Evolutionary conservation across 495 filamentous ascomycete species (phyloP), one percentile per base, ranked within the genome.

Genomic region (Bryoglossum gracile): DNA sequence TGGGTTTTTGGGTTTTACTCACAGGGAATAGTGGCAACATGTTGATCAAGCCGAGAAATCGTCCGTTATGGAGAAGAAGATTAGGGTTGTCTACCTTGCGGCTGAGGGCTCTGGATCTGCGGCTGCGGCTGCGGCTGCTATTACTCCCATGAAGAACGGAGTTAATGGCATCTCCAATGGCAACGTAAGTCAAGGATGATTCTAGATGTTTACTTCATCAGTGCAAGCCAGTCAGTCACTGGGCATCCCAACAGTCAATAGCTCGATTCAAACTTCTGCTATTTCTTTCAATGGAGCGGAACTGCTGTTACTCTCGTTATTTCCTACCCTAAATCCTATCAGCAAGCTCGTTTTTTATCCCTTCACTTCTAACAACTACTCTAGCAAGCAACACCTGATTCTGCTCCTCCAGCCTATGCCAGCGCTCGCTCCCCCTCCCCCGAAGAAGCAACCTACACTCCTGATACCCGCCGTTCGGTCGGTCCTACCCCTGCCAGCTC

Each of bases 11-110:
- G 44, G 40, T 11, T 34, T 28, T n/a, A 35, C 54, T 54, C 17
- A 61, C 34, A 16, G 21, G 13, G 18, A 54, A n/a, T 43, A 88
- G 84, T 90, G 87, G 87, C 73, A 82, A 51, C 71, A 73, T 46
- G 79, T 92, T 50, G 86, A 89, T 57, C 79, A 83, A 61, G 71
- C 78, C n/a, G 71, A 83, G 43, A 96, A 89, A 67, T 71, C 75
- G 2, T 68, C 78, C 0, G 81, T 97, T 47, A 77, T 86, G 58
- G 94, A 98, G 72, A 87, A 84, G 71, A 98, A 97, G 71, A 97
- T 98, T 53, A 83, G 91, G n/a, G 92, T 98, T 47, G 70, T 69
- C 30, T 97, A 86, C 68, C 70, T 96, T 3, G 68, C 83, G 24
- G 72, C 80, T 5, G 78, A 82, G 36, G 68, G 66, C 14, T 47